phyloP scores from a whole-genome alignment of 2,329 filamentous ascomycete species.

The Ascochyta fabae region DNA sequence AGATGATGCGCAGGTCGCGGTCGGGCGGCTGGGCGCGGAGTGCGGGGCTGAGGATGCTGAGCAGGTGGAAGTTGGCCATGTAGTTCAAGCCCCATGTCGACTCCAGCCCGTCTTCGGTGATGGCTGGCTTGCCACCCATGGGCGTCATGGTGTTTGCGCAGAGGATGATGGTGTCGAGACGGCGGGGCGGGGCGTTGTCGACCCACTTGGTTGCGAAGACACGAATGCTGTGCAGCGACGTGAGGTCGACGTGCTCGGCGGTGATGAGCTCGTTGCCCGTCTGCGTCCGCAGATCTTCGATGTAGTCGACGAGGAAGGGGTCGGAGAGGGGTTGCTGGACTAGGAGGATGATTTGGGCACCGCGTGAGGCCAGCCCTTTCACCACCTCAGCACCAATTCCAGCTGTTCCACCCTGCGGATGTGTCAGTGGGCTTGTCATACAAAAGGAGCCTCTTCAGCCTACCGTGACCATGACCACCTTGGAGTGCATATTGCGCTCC shows the following conservation, averaged over 20 bases:
- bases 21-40: slow-evolving; percentile 91
- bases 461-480: slow-evolving; percentile 91
- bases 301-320: slow-evolving; percentile 88
- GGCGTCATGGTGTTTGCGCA: slow-evolving; percentile 82
- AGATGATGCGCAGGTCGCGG: slow-evolving; percentile 86
- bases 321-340: slow-evolving; percentile 83
- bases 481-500: slow-evolving; percentile 88
- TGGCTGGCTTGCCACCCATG: slow-evolving; percentile 63
- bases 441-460: slow-evolving; percentile 15
- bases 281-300: slow-evolving; percentile 80
- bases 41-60: slow-evolving; percentile 89
- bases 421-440: slow-evolving; percentile 22
- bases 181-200: slow-evolving; percentile 86
- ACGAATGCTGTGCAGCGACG: slow-evolving; percentile 87
- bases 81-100: slow-evolving; percentile 95
- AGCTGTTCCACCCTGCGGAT: slow-evolving; percentile 77
- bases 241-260: slow-evolving; percentile 90
- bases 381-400: slow-evolving; percentile 85
- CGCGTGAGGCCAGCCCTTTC: slow-evolving; percentile 75
- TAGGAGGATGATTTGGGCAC: slow-evolving; percentile 89
- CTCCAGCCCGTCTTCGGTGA: slow-evolving; percentile 82
- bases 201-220: slow-evolving; percentile 98
- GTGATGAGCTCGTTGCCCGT: slow-evolving; percentile 89
- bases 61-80: slow-evolving; percentile 91
- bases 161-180: slow-evolving; percentile 89